Evolutionary conservation across 2,329 filamentous ascomycete species (phyloP), one percentile per base, ranked within the genome.

Genomic region (Huntiella decipiens): DNA sequence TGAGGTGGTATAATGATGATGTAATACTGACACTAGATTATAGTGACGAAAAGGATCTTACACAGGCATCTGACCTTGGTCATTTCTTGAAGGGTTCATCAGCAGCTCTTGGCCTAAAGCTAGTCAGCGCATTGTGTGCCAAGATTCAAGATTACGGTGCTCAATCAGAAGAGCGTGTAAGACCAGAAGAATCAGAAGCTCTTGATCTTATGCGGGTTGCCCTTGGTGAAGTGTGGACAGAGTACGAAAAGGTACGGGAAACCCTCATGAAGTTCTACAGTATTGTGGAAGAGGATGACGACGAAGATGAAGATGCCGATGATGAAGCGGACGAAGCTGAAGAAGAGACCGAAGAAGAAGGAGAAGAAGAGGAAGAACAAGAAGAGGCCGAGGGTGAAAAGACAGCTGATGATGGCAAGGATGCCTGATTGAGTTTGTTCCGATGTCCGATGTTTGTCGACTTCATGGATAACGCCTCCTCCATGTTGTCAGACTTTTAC

Each of bases 11-110:
- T 7, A 7, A 17, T 28, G 6, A 28, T 28, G 22, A 28, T 28
- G 2, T 10, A 10, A 28, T 28, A 10, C 22, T 28, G 8, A 28
- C 22, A 1, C 5, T 44, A 16, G 10, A 28, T 45, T 46, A 42
- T 58, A 93, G 86, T 53, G 61, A 74, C 53, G 60, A 71, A 2
- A 70, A 73, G 56, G 69, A 94, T 50, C 74, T 96, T 48, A 61
- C 65, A n/a, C 67, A 77, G 53, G 74, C 96, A 34, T 93, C 85
- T 32, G 71, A 74, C 45, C 77, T 94, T 31, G 91, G 91, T 37
- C 91, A 98, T 64, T 98, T 94, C 66, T 71, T 98, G 54, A 98
- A 98, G 65, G 91, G 91, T 50, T 96, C 88, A 5, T 95, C 88
- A 6, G 88, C 91, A 35, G 95, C 91, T 3, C 73, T 98, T 45